Base-by-base conservation (phyloP, 805 yeast genomes). In the Saccharomyces jurei region DNA sequence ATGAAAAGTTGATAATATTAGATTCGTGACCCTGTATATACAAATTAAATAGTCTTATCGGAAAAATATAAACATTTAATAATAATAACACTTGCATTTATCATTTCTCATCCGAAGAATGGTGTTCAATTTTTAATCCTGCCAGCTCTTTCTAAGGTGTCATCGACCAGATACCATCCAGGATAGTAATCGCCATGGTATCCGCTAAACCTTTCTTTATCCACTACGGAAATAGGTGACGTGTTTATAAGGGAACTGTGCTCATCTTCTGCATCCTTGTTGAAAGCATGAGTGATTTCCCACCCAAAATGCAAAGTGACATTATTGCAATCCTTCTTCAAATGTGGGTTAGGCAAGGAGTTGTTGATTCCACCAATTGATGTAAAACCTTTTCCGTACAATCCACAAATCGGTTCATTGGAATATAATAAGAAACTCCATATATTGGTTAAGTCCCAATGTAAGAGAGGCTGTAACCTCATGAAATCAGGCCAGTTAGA, bases 401-500 rank as follows among this genome's bases (percentile, higher is more conserved):
- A 71, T 1, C 66, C 62, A 67, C 98, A 92, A 67, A 92, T 90
- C 2, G 77, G 77, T 46, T 85, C 77, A n/a, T 77, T 65, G 22
- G 81, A 73, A 25, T 72, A 78, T 22, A 82, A 70, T 50, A 92
- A 70, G 64, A 92, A 91, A 59, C 81, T 81, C 99, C 99, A 94
- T 2, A 94, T 77, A 54, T 90, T 88, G 22, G 79, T 78, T 60
- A 88, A 86, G 46, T 80, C 80, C 98, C 98, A 94, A 54, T 87
- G 87, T 47, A 94, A 75, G 6, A 94, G 82, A 0, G 99, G 98
- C 63, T 91, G 96, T 4, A 91, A 74, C 50, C 99, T 72, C 58
- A 84, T 71, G 65, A 94, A 92, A 28, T 76, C 72, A 4, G 99
- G 99, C 98, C 98, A 94, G 55, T 89, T 83, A 55, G 83, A 84